Evolutionary conservation across 331 rosid genomes (phyloP), one percentile per base, ranked within the genome.

Genomic region (Quercus tomentella): DNA sequence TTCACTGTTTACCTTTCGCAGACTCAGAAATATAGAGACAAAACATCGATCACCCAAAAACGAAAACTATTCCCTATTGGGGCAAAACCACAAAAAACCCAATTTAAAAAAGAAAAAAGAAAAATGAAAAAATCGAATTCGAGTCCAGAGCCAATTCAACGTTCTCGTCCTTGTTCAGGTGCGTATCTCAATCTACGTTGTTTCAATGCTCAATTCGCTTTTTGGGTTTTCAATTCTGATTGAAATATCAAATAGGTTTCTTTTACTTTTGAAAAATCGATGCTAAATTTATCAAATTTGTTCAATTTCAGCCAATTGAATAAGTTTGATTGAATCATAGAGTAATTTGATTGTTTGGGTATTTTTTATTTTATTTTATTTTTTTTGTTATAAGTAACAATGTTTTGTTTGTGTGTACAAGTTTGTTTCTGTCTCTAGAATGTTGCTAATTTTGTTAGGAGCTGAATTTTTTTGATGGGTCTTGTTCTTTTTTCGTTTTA

Each of bases 91-190:
- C 22, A 7, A 73, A 54, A 26, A 14, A 51, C 65, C 7, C 30
- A 55, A 41, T 41, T 41, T 41, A 0, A 8, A 41, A 37, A 35
- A 7, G 2, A 7, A 35, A 28, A 0, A 55, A 15, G 30, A 7
- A 37, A 37, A 41, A 41, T 2, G 61, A 7, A 18, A 17, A 18
- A 81, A 9, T 25, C 49, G 35, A 15, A 23, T 73, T 56, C 11
- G 54, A 78, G 70, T 83, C 80, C 84, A 9, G 61, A 54, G 41
- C 76, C 89, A 70, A 41, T 83, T 58, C 72, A 10, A 54, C 71
- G 25, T 82, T 76, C 76, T 78, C 75, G 28, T 25, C 63, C 23
- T 25, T 45, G 16, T 82, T 79, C 52, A 67, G 91, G 97, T 93
- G 67, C 73, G 75, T 81, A 12, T 74, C 80, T 76, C 52, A 52